Evolutionary conservation across 257 asterid genomes (phyloP), one percentile per base, ranked within the genome.

Genomic region (Petunia axillaris): DNA sequence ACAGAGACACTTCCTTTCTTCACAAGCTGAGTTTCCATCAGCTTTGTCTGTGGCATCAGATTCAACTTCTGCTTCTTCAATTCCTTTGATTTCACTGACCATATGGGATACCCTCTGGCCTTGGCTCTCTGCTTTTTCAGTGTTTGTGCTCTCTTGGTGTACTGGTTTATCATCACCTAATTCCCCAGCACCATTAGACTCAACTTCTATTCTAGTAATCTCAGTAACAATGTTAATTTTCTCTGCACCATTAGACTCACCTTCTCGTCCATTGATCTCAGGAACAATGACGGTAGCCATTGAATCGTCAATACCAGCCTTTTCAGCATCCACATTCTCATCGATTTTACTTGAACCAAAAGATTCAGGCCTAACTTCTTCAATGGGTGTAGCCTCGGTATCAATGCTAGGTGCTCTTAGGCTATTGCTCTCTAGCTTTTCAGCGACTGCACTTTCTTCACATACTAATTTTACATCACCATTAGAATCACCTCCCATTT

Each of bases 401-500:
- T 48, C 46, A 50, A 46, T 50, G 77, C 62, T 73, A 50, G 44
- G 46, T 73, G 35, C n/a, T 7, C 6, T 52, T 50, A 25, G 46
- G 77, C 62, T 13, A 73, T 50, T 50, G 62, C 52, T 73, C 62
- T 73, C 62, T 73, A 73, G 35, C 62, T 73, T 73, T 62, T 35
- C 77, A 36, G 77, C 15, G 6, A 48, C 77, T 55, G 41, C 46
- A 73, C 77, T 73, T 73, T 9, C 77, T 73, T 73, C 77, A 50
- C 77, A 36, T 6, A 16, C 76, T 70, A 73, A 50, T 73, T 50
- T 50, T 13, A 35, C 62, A 73, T 73, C 62, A 10, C 60, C 53
- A 40, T 50, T 35, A 35, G 36, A 48, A 73, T 73, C 62, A 73
- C 46, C 46, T 48, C 77, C 77, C 11, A 35, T 50, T 73, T 73